These are phyloP conservation scores for Planoprotostelium fungivorum DNA, from an alignment of 78 protist species.

Conservation along the genomic window DNA sequence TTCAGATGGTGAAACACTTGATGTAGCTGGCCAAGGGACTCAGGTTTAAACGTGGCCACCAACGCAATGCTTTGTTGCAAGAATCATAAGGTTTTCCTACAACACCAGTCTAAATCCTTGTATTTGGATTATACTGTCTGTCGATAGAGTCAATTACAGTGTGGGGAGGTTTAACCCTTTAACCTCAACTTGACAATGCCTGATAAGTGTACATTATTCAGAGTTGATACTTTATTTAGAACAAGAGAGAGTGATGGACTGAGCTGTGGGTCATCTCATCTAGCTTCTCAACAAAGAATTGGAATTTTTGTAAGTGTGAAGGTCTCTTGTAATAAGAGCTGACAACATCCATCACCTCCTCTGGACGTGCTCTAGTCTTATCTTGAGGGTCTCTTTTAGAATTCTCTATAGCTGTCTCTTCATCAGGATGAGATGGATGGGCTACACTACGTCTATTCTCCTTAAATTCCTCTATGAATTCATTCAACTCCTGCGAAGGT, in stretches of 20 bases:
- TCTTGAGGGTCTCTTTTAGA: not conserved
- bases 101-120: too few relatives aligned
- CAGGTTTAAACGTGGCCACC: too few relatives aligned
- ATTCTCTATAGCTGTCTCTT: slow-evolving; percentile 1
- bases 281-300: not conserved
- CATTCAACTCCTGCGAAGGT: not conserved
- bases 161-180: not conserved
- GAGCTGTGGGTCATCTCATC: not conserved
- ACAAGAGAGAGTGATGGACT: slow-evolving; percentile 1
- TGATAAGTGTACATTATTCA: not conserved
- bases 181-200: not conserved
- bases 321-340: slow-evolving; percentile 1
- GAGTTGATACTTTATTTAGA: not conserved
- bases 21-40: too few relatives aligned
- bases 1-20: too few relatives aligned
- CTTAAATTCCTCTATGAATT: not conserved
- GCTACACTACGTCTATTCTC: not conserved
- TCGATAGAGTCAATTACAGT: too few relatives aligned
- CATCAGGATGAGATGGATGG: slow-evolving; percentile 1
- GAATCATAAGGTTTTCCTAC: too few relatives aligned
- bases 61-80: too few relatives aligned
- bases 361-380: not conserved
- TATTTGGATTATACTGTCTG: too few relatives aligned
- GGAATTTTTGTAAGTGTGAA: not conserved
- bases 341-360: not conserved